Conservation (phyloP, 257 asterid species). For the Solanum piurae region DNA sequence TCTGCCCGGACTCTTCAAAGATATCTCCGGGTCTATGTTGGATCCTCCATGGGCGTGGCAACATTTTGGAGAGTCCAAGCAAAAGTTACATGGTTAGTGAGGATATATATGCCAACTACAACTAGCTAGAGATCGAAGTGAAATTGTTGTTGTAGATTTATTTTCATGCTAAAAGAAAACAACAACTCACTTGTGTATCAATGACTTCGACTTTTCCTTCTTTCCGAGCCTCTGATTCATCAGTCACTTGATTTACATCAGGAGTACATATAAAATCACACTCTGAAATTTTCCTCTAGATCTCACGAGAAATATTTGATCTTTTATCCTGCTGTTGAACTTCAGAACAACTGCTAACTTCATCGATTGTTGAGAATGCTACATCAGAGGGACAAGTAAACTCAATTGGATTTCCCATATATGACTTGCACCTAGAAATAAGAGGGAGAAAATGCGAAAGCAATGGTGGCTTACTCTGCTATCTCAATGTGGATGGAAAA, state of each 20-base stretch:
- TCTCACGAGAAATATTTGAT: slow-evolving; percentile 17
- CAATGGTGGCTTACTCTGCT: neutral
- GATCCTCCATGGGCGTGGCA: neutral
- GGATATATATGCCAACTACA: neutral
- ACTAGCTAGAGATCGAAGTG: neutral
- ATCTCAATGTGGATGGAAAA: neutral
- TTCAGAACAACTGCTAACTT: slow-evolving; percentile 21
- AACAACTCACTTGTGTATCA: slow-evolving; percentile 62
- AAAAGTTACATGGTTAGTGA: too few relatives aligned
- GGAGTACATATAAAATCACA: slow-evolving; percentile 21
- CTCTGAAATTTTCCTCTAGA: slow-evolving; percentile 22
- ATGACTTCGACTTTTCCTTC: slow-evolving; percentile 75
- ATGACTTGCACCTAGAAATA: neutral
- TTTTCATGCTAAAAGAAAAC: neutral
- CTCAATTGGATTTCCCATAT: slow-evolving; percentile 58
- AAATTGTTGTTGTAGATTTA: neutral
- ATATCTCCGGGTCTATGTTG: neutral
- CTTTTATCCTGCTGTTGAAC: slow-evolving; percentile 15
- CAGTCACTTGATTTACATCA: slow-evolving; percentile 32
- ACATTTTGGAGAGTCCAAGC: neutral
- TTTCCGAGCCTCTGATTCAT: slow-evolving; percentile 64
- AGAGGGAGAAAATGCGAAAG: neutral
- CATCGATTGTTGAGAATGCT: slow-evolving; percentile 41
- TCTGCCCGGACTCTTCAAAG: neutral
- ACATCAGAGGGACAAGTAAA: slow-evolving; percentile 42